Percentiles rank a stretch among this genome's conserved stretches.
Conservation (phyloP, 2,329 filamentous ascomycete species). For the Drechslerella dactyloides region DNA sequence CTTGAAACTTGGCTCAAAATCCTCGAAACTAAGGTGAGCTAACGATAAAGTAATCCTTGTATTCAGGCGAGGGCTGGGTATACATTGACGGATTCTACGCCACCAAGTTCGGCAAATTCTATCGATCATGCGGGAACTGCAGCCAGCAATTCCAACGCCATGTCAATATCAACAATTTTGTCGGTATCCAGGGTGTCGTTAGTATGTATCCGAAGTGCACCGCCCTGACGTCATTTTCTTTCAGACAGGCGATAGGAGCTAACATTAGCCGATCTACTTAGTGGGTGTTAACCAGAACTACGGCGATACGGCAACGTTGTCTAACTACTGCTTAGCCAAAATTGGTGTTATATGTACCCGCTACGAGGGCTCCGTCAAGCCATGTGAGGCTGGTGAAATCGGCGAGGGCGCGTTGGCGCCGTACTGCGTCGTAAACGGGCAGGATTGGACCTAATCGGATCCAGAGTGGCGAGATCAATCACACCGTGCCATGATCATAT, state of each 20-base stretch:
- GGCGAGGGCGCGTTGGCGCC: slow-evolving; percentile 27
- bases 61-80: slow-evolving; percentile 26
- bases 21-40: no score
- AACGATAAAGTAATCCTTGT: background rate
- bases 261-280: slow-evolving; percentile 38
- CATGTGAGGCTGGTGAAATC: slow-evolving; percentile 27
- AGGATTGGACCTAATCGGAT: slow-evolving; percentile 25
- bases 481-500: no score
- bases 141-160: slow-evolving; percentile 56
- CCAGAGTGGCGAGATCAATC: no score
- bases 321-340: slow-evolving; percentile 30
- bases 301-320: slow-evolving; percentile 56
- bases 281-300: slow-evolving; percentile 59
- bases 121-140: slow-evolving; percentile 62
- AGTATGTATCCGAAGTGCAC: slow-evolving; percentile 31
- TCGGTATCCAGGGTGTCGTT: slow-evolving; percentile 35
- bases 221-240: no score
- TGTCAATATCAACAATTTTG: slow-evolving; percentile 40
- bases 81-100: slow-evolving; percentile 58
- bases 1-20: no score
- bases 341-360: slow-evolving; percentile 29
- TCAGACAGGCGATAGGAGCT: no score
- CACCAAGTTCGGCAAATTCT: slow-evolving; percentile 60
- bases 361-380: slow-evolving; percentile 31
- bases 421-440: slow-evolving; percentile 26